Evolutionary conservation across 768 basidiomycete genomes (phyloP).

Genomic region (Rhizopogon roseolus): DNA sequence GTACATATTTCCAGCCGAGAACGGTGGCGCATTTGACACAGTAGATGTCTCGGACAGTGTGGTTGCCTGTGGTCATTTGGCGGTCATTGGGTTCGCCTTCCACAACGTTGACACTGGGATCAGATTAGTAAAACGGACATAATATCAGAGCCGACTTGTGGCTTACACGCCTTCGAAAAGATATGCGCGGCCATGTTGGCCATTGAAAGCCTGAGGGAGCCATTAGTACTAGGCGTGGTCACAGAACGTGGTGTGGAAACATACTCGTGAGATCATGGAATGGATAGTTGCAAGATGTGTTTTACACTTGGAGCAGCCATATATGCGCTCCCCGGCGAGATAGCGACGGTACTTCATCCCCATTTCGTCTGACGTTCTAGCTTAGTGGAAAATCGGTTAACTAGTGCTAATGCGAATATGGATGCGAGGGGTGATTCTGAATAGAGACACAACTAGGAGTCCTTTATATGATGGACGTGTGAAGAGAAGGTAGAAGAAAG

Average conservation of each 20-base stretch:
- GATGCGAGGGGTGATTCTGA: neutral
- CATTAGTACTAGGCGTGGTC: constrained; percentile 7
- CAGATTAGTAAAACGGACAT: constrained; percentile 6
- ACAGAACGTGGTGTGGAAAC: constrained; percentile 18
- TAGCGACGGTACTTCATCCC: constrained; percentile 89
- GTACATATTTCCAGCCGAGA: constrained; percentile 98
- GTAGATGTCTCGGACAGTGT: constrained; percentile 93
- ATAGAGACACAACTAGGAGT: constrained; percentile 1
- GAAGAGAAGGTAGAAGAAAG: constrained; percentile 14
- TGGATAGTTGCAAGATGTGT: constrained; percentile 91
- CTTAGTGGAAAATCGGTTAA: neutral
- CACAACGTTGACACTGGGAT: constrained; percentile 78
- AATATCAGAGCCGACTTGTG: constrained; percentile 10
- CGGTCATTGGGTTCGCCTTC: constrained; percentile 89
- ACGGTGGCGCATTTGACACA: constrained; percentile 84
- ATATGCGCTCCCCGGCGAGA: constrained; percentile 80
- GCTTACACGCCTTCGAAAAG: constrained; percentile 92
- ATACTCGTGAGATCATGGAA: constrained; percentile 84
- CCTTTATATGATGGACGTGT: constrained; percentile 27
- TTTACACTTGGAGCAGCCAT: constrained; percentile 81
- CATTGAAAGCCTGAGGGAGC: constrained; percentile 79
- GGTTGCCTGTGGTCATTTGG: constrained; percentile 95
- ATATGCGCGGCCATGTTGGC: constrained; percentile 93
- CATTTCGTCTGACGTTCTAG: constrained; percentile 40
- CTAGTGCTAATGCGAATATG: neutral